Base-by-base conservation (phyloP, 768 basidiomycete species). In the Boletus rufocinnamomeus region DNA sequence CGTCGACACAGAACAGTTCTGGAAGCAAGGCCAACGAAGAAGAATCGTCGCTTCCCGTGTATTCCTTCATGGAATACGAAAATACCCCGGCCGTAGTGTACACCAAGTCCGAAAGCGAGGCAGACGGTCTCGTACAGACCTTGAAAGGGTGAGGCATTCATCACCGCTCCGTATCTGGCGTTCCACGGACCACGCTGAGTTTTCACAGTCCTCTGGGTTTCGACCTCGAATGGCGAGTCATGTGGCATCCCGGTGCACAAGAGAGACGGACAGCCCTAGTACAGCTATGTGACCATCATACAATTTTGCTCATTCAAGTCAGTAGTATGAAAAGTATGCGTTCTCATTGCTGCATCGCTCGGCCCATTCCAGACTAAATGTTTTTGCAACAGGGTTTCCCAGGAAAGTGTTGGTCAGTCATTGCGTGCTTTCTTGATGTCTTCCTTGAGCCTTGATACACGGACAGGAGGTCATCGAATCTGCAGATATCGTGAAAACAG, bases 221-320 rank as follows among this genome's bases (percentile, higher is more conserved):
- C 30, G 82, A 83, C 66, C 70, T 83, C 43, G 82, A 83, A 63
- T 83, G 82, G 82, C 68, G 72, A 17, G 73, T 79, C 21, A 63
- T 65, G 46, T 74, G 70, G 52, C 61, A 68, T n/a, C 67, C 66
- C 4, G 66, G 71, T 34, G 67, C 70, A 8, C 58, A 66, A 35
- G 74, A 75, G 54, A 69, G 75, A 50, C 69, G 72, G 34, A 76
- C 78, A 2, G 79, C 82, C 0, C 67, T 81, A 3, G 76, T 83
- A 1, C 82, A 84, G 62, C 51, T 84, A 0, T 77, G 75, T 40
- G 80, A 83, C 56, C 63, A 54, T 25, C 64, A 64, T 1, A 78
- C 72, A 23, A 79, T 84, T 27, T 59, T 84, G 50, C 70, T 84
- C 32, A 70, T 82, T 38, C 82, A 83, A 59, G 69, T 83, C 37